These are phyloP conservation scores for Euclidium syriacum DNA, from an alignment of 345 rosid genomes.

Conservation along the genomic window DNA sequence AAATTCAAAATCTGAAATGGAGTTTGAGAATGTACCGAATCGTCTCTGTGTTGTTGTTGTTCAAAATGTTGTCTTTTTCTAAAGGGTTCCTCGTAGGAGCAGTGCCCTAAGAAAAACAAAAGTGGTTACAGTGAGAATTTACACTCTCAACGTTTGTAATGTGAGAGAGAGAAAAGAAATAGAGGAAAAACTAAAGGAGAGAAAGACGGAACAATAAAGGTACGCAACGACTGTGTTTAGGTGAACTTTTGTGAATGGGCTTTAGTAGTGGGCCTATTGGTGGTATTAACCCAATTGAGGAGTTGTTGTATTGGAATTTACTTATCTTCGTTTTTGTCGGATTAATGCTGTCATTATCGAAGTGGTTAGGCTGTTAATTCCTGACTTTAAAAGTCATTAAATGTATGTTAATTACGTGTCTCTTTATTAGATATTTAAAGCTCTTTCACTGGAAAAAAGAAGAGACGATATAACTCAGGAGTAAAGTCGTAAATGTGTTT, in stretches of 20 bases:
- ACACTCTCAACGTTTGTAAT: conserved; percentile 24
- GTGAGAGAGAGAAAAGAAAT: conserved; percentile 25
- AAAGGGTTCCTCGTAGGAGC: conserved; percentile 6
- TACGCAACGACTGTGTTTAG: neutral
- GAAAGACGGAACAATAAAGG: neutral
- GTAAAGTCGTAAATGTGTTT: too few relatives aligned
- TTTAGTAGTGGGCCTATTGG: neutral
- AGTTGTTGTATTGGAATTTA: neutral
- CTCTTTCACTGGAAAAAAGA: too few relatives aligned
- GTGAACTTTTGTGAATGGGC: neutral
- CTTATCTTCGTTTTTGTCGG: neutral
- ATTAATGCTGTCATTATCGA: conserved; percentile 14
- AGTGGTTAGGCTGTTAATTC: conserved; percentile 11
- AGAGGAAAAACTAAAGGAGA: neutral
- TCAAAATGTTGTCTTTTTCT: neutral
- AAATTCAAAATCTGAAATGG: conserved; percentile 1
- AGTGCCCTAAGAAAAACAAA: conserved; percentile 21
- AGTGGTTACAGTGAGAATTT: conserved; percentile 24
- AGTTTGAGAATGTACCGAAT: neutral
- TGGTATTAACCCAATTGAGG: neutral
- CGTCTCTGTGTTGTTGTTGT: neutral
- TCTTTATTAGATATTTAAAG: neutral
- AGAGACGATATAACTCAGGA: too few relatives aligned
- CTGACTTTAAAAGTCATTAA: neutral
- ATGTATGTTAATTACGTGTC: conserved; percentile 16